phyloP scores from a whole-genome alignment of 2,329 filamentous ascomycete species.

The Sphaerulina musiva region DNA sequence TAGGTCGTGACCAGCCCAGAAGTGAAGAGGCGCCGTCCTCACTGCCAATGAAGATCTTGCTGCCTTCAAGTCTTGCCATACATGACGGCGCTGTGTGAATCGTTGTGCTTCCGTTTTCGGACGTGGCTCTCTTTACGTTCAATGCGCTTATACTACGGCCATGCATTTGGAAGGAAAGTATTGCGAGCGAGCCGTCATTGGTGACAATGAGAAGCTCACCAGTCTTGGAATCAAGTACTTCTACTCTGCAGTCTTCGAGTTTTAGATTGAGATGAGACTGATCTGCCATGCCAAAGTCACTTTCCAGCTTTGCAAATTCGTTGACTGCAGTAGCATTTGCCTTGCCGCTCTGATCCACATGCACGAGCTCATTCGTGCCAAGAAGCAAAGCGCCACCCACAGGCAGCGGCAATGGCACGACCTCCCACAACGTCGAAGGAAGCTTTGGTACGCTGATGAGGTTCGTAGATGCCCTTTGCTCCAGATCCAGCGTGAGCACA shows the following conservation, averaged over 20 bases:
- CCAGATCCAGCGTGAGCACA: slow-evolving; percentile 89
- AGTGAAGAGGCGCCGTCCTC: slow-evolving; percentile 76
- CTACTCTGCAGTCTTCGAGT: slow-evolving; percentile 73
- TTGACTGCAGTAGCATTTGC: slow-evolving; percentile 90
- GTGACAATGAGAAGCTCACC: slow-evolving; percentile 82
- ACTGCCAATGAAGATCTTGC: slow-evolving; percentile 75
- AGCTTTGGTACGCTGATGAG: slow-evolving; percentile 79
- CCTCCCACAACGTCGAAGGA: slow-evolving; percentile 77
- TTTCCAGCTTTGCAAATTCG: slow-evolving; percentile 74
- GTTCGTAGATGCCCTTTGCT: slow-evolving; percentile 86
- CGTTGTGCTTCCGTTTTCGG: slow-evolving; percentile 57
- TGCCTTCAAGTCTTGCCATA: slow-evolving; percentile 60
- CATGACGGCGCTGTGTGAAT: slow-evolving; percentile 61
- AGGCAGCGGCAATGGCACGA: slow-evolving; percentile 75
- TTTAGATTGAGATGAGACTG: slow-evolving; percentile 74
- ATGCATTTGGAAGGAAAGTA: slow-evolving; percentile 78
- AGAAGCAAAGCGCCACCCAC: slow-evolving; percentile 83
- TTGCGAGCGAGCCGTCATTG: slow-evolving; percentile 64
- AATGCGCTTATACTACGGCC: slow-evolving; percentile 87
- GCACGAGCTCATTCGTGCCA: slow-evolving; percentile 84
- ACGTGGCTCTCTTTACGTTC: slow-evolving; percentile 58
- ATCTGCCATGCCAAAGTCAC: slow-evolving; percentile 77
- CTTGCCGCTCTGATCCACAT: slow-evolving; percentile 93
- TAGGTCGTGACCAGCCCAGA: slow-evolving; percentile 68
- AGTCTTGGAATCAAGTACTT: slow-evolving; percentile 66